Evolutionary conservation across 495 filamentous ascomycete species (phyloP), one percentile per base, ranked within the genome.

Genomic region (Penicillium arizonense): DNA sequence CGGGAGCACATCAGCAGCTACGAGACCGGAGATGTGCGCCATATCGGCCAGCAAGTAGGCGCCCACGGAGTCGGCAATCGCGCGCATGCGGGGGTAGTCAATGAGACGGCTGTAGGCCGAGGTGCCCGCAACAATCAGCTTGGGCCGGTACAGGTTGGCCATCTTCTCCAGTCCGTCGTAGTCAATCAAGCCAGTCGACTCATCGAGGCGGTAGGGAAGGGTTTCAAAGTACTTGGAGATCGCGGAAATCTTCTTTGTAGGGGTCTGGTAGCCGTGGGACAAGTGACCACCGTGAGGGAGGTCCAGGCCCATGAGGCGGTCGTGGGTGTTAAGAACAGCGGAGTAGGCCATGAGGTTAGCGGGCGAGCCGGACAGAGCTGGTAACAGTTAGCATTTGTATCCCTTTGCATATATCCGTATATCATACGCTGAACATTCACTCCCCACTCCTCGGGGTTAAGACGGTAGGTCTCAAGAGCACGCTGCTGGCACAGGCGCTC

Each of bases 161-260:
- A 90, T 73, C 65, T 94, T 87, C 67, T 95, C 90, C 36, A 98
- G 81, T 55, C 83, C 87, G 62, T 89, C 82, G 68, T 98, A 98
- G 75, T 98, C 91, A 67, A 98, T 97, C 50, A 93, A 70, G 42
- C 94, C 95, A 5, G 94, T 97, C 30, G 81, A 78, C 71, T 93
- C 89, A 58, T 98, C 86, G 23, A 98, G 81, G 24, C 90, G 84
- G 75, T 98, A 98, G 2, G 94, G 94, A 11, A 98, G 69, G 4
- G 95, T 97, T 77, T 98, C 94, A 64, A 97, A 98, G 75, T 98
- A 98, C 71, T 97, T 97, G 38, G 94, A 97, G 50, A 98, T 87
- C 59, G 89, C 88, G 13, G 94, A 97, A 61, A 98, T 97, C 80
- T 98, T 98, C 79, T 97, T 97, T 38, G 89, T 91, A 2, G 95